Conservation (phyloP, 2,329 filamentous ascomycete species). For the Dothideomycetes sp. region DNA sequence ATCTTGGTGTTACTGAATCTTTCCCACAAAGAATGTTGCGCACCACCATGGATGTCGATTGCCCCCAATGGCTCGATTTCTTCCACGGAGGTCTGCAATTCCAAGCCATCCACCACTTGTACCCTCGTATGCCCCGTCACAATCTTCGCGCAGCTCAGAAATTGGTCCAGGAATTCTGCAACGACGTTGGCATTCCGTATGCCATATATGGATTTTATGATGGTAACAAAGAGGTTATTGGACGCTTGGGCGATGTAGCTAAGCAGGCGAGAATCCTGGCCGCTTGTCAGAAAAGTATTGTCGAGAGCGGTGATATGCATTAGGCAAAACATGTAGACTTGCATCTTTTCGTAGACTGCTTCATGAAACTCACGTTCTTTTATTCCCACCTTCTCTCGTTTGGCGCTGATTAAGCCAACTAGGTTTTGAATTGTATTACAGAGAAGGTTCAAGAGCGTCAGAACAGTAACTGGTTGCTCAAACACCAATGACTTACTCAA, state of each 20-base stretch:
- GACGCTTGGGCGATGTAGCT: slow-evolving; percentile 66
- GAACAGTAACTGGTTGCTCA: too few relatives aligned
- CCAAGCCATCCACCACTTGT: slow-evolving; percentile 80
- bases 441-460: too few relatives aligned
- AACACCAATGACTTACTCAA: too few relatives aligned
- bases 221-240: slow-evolving; percentile 72
- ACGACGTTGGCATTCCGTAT: slow-evolving; percentile 75
- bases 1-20: slow-evolving; percentile 73
- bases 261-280: slow-evolving; percentile 26
- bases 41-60: slow-evolving; percentile 90
- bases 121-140: slow-evolving; percentile 73
- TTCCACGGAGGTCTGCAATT: slow-evolving; percentile 85
- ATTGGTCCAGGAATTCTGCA: slow-evolving; percentile 71
- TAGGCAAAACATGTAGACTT: too few relatives aligned
- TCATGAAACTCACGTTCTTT: too few relatives aligned
- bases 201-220: slow-evolving; percentile 77
- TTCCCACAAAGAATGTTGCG: slow-evolving; percentile 86
- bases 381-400: too few relatives aligned
- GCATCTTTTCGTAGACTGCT: too few relatives aligned
- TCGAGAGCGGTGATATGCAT: slow-evolving; percentile 26
- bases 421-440: too few relatives aligned
- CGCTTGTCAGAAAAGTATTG: slow-evolving; percentile 31
- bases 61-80: slow-evolving; percentile 79
- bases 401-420: too few relatives aligned
- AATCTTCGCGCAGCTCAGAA: slow-evolving; percentile 69